Evolutionary conservation across 2,329 filamentous ascomycete genomes (phyloP), one percentile per base, ranked within the genome.

Genomic region (Fonsecaea multimorphosa): DNA sequence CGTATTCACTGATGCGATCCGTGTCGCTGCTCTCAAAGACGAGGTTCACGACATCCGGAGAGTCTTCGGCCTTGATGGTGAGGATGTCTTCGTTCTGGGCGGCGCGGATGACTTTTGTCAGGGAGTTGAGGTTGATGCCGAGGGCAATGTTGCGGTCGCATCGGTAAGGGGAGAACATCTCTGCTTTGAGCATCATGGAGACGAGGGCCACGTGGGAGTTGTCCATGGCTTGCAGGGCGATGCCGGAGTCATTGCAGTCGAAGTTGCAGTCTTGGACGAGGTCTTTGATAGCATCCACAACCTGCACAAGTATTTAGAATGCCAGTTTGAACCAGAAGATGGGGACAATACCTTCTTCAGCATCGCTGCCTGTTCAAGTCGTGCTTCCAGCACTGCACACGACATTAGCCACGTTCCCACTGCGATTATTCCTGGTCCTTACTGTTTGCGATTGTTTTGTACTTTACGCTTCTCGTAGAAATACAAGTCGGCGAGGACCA

Each of bases 181-280:
- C 95, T 67, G 94, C 91, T 83, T 95, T 95, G 79, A 99, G 91
- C 86, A 96, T 89, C 95, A 99, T 99, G 72, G 95, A 97, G 61
- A 99, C 95, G 62, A 99, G 91, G 69, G 95, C 95, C 74, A 99
- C 95, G 82, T 99, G 95, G 58, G 93, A 98, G 87, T 98, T 99
- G 85, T 99, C 95, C 96, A 99, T 99, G 76, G 95, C 95, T 82
- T 99, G 95, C 63, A 99, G 91, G 58, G 94, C 93, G 76, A 99
- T 95, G 69, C 95, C 95, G 62, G 92, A 94, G 86, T 99, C 96
- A 90, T 98, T 99, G 90, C 96, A 99, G 86, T 99, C 95, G 83
- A 99, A 99, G 84, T 99, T 99, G 89, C 95, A 99, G 83, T 99
- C 95, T 82, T 98, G 95, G 61, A 99, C 95, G 58, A 99, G 89